phyloP scores from a whole-genome alignment of 257 asterid species.

The Lithospermum erythrorhizon region DNA sequence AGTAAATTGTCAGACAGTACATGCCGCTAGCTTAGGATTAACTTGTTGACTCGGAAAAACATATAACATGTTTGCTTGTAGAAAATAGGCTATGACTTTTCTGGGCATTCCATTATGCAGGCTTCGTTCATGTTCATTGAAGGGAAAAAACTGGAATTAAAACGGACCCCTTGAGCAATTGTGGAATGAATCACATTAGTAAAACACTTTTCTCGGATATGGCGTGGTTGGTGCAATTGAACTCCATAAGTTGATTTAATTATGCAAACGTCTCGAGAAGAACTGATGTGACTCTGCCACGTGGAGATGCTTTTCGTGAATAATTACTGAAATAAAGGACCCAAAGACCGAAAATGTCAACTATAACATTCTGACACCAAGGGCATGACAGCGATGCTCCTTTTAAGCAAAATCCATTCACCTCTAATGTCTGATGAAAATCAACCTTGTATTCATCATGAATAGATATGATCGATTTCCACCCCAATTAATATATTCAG shows the following conservation, averaged over 20 bases:
- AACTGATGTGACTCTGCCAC: slow-evolving; percentile 93
- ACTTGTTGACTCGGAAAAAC: no score
- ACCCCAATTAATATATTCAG: no score
- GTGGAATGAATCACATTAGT: slow-evolving; percentile 80
- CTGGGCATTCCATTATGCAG: no score
- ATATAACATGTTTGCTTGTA: no score
- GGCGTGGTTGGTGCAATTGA: slow-evolving; percentile 82
- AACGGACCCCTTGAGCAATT: slow-evolving; percentile 84
- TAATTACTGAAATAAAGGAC: slow-evolving; percentile 96
- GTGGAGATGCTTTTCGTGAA: slow-evolving; percentile 87
- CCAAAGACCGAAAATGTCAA: slow-evolving; percentile 92
- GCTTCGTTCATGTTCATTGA: no score
- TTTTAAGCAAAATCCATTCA: slow-evolving; percentile 87
- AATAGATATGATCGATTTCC: no score
- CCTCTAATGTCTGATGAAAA: slow-evolving; percentile 95
- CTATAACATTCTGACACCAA: slow-evolving; percentile 99
- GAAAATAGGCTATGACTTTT: no score
- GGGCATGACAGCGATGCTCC: slow-evolving; percentile 97
- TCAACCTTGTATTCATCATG: no score
- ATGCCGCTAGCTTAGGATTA: no score
- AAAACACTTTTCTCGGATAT: slow-evolving; percentile 71
- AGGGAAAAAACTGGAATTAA: slow-evolving; percentile 90
- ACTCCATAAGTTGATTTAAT: slow-evolving; percentile 96
- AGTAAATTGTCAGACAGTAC: no score
- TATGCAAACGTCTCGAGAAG: slow-evolving; percentile 91